Evolutionary conservation across 352 stramenopile species (phyloP), one percentile per base, ranked within the genome.

Genomic region (Phytophthora melonis): DNA sequence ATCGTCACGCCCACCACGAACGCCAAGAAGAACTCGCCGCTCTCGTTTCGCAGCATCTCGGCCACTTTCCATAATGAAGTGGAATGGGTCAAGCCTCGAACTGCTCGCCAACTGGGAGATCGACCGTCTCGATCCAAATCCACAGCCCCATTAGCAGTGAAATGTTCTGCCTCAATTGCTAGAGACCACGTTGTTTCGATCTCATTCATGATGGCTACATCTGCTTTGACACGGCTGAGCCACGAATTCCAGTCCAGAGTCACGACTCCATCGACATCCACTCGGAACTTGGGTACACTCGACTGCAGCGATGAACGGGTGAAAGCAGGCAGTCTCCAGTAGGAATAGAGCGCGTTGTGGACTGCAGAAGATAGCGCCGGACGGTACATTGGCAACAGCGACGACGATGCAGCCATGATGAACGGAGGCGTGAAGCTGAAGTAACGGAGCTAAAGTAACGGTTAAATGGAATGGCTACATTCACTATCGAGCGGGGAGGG

Each of bases 1-100:
- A 93, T 68, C 2, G 84, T 93, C 30, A 90, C 80, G 10, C 84
- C 75, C 30, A 90, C 68, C 13, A 82, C 34, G 50, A 93, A 91
- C 11, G 66, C 69, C 72, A 90, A 55, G 54, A 90, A 93, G 57
- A 82, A 91, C 19, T 93, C 83, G 0, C 83, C 82, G 8, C 13
- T 4, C 9, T 77, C 52, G 19, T 64, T 27, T 6, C 27, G 23
- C 32, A 90, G 30, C 63, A 83, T 58, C 19, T 3, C 5, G 1
- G 77, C 59, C 10, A 91, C 60, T 5, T 69, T 50, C 7, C 49
- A 21, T 6, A 93, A 47, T 18, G 60, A 72, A 9, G 36, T 43
- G 5, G 66, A 50, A 61, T 90, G 81, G 10, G 75, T 68, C 32
- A 90, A 62, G 10, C 45, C n/a, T 30, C 27, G 5, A 59, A 66